Evolutionary conservation across 805 yeast species (phyloP).

Genomic region (Candida railenensis): DNA sequence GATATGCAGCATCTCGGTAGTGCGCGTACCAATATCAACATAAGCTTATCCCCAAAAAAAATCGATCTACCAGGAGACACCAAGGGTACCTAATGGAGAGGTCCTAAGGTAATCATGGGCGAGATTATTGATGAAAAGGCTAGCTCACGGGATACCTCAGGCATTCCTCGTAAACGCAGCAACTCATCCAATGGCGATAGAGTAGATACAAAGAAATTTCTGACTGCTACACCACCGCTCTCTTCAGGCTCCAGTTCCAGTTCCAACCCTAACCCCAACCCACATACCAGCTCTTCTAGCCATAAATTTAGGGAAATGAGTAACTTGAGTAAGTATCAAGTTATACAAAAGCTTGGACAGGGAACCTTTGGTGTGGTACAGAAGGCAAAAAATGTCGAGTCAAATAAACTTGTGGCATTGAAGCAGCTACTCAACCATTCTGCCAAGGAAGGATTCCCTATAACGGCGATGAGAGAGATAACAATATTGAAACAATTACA

Average conservation of each 20-base stretch:
- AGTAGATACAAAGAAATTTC: too few relatives aligned
- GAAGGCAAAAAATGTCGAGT: constrained; percentile 61
- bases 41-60: background rate
- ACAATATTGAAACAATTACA: constrained; percentile 69
- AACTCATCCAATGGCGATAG: background rate
- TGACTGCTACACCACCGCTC: too few relatives aligned
- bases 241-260: too few relatives aligned
- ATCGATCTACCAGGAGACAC: too few relatives aligned
- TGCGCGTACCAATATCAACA: constrained; percentile 1
- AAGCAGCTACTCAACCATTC: constrained; percentile 80
- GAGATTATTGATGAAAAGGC: background rate
- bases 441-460: constrained; percentile 82
- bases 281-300: background rate
- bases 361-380: constrained; percentile 72
- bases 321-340: constrained; percentile 27
- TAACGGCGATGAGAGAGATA: constrained; percentile 93
- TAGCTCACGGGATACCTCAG: background rate
- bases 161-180: background rate
- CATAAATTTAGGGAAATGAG: constrained; percentile 23
- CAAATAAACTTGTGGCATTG: constrained; percentile 72
- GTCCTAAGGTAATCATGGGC: too few relatives aligned
- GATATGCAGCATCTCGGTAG: background rate
- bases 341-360: constrained; percentile 40
- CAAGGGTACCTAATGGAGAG: too few relatives aligned
- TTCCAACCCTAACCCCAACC: background rate